These are phyloP conservation scores for Ustilago shanxiensis DNA, from an alignment of 1,284 basidiomycete genomes.

Conservation along the genomic window DNA sequence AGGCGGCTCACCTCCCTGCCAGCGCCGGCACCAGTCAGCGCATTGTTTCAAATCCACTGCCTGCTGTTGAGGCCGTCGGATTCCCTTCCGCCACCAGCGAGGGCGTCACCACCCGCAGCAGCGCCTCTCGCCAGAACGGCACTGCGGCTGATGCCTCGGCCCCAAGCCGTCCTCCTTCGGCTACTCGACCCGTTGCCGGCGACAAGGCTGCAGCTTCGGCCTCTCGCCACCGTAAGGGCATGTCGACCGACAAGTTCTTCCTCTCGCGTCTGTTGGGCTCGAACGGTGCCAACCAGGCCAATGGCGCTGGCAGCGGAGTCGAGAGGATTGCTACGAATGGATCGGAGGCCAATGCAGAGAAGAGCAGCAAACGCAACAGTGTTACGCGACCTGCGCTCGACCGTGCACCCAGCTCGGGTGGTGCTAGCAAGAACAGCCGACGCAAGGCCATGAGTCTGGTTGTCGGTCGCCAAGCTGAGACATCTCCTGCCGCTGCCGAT, in stretches of 20 bases:
- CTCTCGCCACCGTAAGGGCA: constrained; percentile 60
- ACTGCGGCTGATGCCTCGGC: constrained; percentile 7
- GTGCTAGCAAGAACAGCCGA: constrained; percentile 33
- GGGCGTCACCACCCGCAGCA: constrained; percentile 8
- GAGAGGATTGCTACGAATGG: constrained; percentile 13
- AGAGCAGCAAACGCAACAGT: constrained; percentile 45
- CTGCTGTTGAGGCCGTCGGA: constrained; percentile 30
- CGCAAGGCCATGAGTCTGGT: constrained; percentile 66
- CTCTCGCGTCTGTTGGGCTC: constrained; percentile 56
- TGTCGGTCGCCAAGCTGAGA: constrained; percentile 44
- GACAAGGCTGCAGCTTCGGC: constrained; percentile 25
- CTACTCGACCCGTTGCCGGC: constrained; percentile 10
- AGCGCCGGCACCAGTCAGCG: constrained; percentile 23
- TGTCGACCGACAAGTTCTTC: constrained; percentile 66
- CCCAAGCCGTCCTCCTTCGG: constrained; percentile 19
- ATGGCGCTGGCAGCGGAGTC: neutral
- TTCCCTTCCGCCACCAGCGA: constrained; percentile 31
- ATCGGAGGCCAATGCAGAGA: constrained; percentile 21
- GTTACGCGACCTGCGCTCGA: constrained; percentile 29
- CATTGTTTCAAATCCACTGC: constrained; percentile 26
- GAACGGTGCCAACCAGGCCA: constrained; percentile 17
- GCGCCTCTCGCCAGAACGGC: constrained; percentile 8
- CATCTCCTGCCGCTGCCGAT: constrained; percentile 41
- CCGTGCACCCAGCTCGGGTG: constrained; percentile 35
- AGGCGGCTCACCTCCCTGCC: constrained; percentile 9